Conservation (phyloP, 2,329 filamentous ascomycete species). For the Aspergillus pseudonomiae region DNA sequence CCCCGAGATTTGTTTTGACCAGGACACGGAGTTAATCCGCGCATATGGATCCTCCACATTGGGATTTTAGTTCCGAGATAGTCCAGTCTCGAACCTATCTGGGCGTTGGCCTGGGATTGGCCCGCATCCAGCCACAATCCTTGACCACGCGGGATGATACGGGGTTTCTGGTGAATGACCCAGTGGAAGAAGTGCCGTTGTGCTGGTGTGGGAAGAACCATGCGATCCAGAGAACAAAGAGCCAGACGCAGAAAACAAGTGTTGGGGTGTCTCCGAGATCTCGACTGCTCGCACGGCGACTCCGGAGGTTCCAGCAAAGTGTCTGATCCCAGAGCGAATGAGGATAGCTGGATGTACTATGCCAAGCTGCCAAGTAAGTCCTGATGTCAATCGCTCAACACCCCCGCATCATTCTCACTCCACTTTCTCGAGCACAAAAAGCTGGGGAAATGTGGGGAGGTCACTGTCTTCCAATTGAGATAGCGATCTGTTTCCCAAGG, state of each 20-base stretch:
- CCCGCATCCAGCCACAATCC: neutral
- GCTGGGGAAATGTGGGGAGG: neutral
- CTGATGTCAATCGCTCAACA: slow-evolving; percentile 5
- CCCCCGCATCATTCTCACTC: neutral
- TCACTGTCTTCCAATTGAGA: slow-evolving; percentile 2
- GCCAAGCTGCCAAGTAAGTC: neutral
- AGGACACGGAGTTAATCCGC: neutral
- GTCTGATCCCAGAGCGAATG: slow-evolving; percentile 1
- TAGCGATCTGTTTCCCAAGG: neutral
- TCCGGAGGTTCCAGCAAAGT: neutral
- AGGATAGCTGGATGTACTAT: neutral
- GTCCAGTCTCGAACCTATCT: neutral
- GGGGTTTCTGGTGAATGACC: neutral
- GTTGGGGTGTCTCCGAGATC: neutral
- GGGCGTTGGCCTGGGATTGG: neutral
- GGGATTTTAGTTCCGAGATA: neutral
- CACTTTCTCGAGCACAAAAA: slow-evolving; percentile 4
- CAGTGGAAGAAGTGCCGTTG: neutral
- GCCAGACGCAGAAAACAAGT: neutral
- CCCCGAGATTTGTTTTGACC: neutral
- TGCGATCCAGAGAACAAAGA: neutral
- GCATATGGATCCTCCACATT: neutral
- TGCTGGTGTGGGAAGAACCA: neutral
- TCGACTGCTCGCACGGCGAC: neutral
- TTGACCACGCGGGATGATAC: neutral